These are phyloP conservation scores for Pichia sp. DNA, from an alignment of 1,139 yeast species.

Conservation along the genomic window DNA sequence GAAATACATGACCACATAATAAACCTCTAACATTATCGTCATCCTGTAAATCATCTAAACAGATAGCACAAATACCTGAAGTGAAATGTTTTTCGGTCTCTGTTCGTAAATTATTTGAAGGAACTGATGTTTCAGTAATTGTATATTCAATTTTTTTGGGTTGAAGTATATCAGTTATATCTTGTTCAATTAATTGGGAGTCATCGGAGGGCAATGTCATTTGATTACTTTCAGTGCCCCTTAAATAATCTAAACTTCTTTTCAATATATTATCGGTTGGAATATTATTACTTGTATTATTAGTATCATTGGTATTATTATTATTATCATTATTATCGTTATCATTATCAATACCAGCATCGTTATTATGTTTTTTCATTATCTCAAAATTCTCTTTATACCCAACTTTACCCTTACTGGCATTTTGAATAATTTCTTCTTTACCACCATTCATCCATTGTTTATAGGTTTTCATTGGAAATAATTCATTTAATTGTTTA, in stretches of 20 bases:
- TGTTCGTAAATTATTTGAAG: neutral
- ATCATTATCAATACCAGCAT: neutral
- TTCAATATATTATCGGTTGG: too few species aligned
- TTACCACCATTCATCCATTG: slow-evolving; percentile 59
- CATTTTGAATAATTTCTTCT: slow-evolving; percentile 30
- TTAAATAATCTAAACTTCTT: too few species aligned
- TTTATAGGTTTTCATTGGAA: slow-evolving; percentile 58
- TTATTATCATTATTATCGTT: slow-evolving; percentile 24
- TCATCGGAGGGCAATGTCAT: too few species aligned
- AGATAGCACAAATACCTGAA: slow-evolving; percentile 76
- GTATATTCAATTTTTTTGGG: slow-evolving; percentile 1
- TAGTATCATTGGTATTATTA: slow-evolving; percentile 17
- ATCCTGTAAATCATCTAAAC: slow-evolving; percentile 60
- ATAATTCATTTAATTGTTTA: slow-evolving; percentile 57
- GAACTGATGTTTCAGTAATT: neutral
- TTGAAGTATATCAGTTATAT: slow-evolving; percentile 16
- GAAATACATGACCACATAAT: slow-evolving; percentile 82
- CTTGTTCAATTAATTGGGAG: too few species aligned
- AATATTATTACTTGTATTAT: too few species aligned
- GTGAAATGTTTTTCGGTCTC: slow-evolving; percentile 44
- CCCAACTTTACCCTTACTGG: slow-evolving; percentile 23
- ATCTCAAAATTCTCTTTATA: slow-evolving; percentile 19
- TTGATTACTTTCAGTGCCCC: too few species aligned
- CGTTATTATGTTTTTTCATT: too few species aligned
- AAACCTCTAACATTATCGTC: slow-evolving; percentile 65